These are phyloP conservation scores for Euphorbia celastroides DNA, from an alignment of 441 rosid genomes.

Conservation along the genomic window DNA sequence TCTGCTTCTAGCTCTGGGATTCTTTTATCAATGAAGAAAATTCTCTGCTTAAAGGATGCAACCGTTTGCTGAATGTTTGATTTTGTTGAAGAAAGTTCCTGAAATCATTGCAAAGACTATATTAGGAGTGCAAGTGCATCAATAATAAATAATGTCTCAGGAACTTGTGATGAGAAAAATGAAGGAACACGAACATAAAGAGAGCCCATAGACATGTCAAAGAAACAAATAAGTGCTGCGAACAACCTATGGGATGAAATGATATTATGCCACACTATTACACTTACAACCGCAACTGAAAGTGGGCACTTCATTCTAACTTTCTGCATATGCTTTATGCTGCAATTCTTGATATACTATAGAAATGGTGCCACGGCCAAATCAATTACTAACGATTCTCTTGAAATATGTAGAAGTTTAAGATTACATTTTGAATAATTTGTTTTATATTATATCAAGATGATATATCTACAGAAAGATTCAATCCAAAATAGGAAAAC, in stretches of 20 bases:
- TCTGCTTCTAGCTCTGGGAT: constrained; percentile 80
- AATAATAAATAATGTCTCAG: neutral
- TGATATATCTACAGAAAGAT: too few relatives aligned
- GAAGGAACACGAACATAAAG: neutral
- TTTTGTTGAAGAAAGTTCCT: constrained; percentile 76
- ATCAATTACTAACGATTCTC: too few relatives aligned
- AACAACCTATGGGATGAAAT: neutral
- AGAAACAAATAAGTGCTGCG: neutral
- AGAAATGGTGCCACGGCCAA: too few relatives aligned
- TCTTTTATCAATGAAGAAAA: constrained; percentile 68
- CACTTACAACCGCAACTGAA: neutral
- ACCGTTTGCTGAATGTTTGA: constrained; percentile 72
- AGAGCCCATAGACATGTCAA: neutral
- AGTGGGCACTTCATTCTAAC: neutral
- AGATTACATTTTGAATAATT: too few relatives aligned
- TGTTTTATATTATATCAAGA: too few relatives aligned
- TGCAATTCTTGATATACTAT: neutral
- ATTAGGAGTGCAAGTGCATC: constrained; percentile 1
- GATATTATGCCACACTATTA: neutral
- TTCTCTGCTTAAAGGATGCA: constrained; percentile 67
- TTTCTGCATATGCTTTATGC: neutral
- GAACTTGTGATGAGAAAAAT: neutral
- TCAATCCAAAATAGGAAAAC: too few relatives aligned
- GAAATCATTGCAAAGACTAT: constrained; percentile 16
- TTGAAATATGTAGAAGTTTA: too few relatives aligned